phyloP scores from a whole-genome alignment of 140 eudicot genomes.

The Flaveria floridana region DNA sequence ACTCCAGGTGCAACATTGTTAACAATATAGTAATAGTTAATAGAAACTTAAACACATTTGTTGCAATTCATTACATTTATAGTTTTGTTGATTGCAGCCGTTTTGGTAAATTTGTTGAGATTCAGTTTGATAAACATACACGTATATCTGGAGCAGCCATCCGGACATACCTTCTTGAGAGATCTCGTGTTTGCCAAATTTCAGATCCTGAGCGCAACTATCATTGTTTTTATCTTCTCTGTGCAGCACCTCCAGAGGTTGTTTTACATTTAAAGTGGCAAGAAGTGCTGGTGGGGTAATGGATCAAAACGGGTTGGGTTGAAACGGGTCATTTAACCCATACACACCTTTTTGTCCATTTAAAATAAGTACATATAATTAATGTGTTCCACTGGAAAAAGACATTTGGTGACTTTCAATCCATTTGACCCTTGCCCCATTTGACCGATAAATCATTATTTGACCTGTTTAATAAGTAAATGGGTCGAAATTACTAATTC shows the following conservation, averaged over 20 bases:
- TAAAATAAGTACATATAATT: not conserved
- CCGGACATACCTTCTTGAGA: constrained; percentile 90
- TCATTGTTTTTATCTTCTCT: constrained; percentile 94
- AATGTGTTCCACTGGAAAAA: not conserved
- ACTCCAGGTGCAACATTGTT: constrained; percentile 66
- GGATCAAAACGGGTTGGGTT: not conserved
- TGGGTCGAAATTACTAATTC: not conserved
- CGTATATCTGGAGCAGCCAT: constrained; percentile 98
- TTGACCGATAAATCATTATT: not conserved
- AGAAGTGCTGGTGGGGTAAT: not conserved
- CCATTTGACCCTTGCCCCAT: not conserved
- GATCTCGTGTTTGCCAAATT: constrained; percentile 96
- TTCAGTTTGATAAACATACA: constrained; percentile 86
- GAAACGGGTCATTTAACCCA: not conserved
- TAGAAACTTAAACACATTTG: not conserved
- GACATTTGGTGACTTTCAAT: not conserved
- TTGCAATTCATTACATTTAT: constrained; percentile 27
- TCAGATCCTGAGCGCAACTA: constrained; percentile 97
- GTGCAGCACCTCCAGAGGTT: constrained; percentile 96
- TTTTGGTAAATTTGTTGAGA: constrained; percentile 95
- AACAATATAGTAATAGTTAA: constrained; percentile 22
- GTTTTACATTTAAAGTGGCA: constrained; percentile 18
- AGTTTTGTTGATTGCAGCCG: constrained; percentile 60
- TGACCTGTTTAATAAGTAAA: not conserved
- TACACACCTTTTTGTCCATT: not conserved